These are phyloP conservation scores for Fusarium sp. DNA, from an alignment of 2,329 filamentous ascomycete genomes.

Conservation along the genomic window DNA sequence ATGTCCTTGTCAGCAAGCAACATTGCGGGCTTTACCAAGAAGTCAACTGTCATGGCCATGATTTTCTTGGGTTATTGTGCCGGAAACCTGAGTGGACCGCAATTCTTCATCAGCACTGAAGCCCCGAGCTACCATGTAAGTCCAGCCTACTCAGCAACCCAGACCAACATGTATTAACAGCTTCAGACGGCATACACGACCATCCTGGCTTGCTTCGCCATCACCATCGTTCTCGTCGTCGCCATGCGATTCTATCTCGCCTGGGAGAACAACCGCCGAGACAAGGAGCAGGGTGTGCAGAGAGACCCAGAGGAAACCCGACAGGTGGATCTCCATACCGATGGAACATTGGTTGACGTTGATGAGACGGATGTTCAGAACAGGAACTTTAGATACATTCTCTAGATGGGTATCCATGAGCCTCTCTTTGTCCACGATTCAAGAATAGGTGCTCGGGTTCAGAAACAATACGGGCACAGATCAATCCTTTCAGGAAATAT, in stretches of 20 bases:
- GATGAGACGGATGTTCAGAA: constrained; percentile 27
- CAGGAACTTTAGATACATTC: constrained; percentile 15
- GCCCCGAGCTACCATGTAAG: constrained; percentile 16
- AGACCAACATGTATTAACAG: too few species aligned
- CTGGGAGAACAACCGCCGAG: constrained; percentile 38
- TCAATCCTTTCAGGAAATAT: not conserved
- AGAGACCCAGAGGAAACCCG: constrained; percentile 20
- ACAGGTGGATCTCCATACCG: constrained; percentile 13
- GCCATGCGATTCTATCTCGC: constrained; percentile 29
- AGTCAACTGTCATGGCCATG: constrained; percentile 65
- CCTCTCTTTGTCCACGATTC: not conserved
- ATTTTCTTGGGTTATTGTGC: constrained; percentile 67
- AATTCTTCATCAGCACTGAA: constrained; percentile 40
- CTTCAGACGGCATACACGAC: constrained; percentile 18
- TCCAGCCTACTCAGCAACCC: not conserved
- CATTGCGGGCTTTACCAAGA: constrained; percentile 71
- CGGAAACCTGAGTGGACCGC: constrained; percentile 68
- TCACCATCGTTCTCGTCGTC: constrained; percentile 15
- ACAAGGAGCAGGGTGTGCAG: constrained; percentile 18
- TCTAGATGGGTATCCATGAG: not conserved
- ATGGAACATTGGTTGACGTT: constrained; percentile 14
- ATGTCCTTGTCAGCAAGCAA: constrained; percentile 68
- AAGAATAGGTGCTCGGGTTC: not conserved
- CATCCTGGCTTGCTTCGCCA: constrained; percentile 20
- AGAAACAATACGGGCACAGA: not conserved